phyloP scores from a whole-genome alignment of 2,329 filamentous ascomycete species.

The Calonectria naviculata region DNA sequence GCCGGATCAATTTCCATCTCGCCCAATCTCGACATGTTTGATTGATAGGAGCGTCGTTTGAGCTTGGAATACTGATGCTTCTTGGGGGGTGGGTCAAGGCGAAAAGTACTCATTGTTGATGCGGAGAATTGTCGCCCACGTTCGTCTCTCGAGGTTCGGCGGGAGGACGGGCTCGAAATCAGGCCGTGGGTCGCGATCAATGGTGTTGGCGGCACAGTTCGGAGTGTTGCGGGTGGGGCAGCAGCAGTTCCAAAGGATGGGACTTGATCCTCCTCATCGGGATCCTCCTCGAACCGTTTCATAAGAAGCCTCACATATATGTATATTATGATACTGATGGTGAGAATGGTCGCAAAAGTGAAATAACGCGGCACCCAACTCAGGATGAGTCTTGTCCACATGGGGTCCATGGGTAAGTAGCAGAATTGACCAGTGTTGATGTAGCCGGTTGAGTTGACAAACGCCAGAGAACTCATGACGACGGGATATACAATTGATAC shows the following conservation, averaged over 20 bases:
- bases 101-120: conserved; percentile 30
- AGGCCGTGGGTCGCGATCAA: conserved; percentile 47
- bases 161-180: conserved; percentile 40
- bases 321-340: conserved; percentile 77
- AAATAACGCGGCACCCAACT: conserved; percentile 81
- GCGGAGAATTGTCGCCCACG: conserved; percentile 22
- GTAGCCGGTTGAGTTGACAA: conserved; percentile 68
- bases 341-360: conserved; percentile 72
- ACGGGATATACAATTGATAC: conserved; percentile 68
- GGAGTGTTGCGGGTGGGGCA: conserved; percentile 17
- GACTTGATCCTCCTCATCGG: conserved; percentile 21
- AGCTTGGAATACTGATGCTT: conserved; percentile 27
- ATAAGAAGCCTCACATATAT: conserved; percentile 67
- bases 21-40: not conserved
- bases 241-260: conserved; percentile 20
- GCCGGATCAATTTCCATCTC: not conserved
- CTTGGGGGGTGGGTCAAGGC: conserved; percentile 20
- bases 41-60: conserved; percentile 28
- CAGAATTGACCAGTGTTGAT: conserved; percentile 75
- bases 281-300: conserved; percentile 47
- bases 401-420: conserved; percentile 72
- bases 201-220: conserved; percentile 41
- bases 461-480: conserved; percentile 71
- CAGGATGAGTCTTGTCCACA: conserved; percentile 76
- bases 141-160: conserved; percentile 26